Evolutionary conservation across 371 early-diverging fungal species (phyloP).

Genomic region (Syncephalastrum sp.): DNA sequence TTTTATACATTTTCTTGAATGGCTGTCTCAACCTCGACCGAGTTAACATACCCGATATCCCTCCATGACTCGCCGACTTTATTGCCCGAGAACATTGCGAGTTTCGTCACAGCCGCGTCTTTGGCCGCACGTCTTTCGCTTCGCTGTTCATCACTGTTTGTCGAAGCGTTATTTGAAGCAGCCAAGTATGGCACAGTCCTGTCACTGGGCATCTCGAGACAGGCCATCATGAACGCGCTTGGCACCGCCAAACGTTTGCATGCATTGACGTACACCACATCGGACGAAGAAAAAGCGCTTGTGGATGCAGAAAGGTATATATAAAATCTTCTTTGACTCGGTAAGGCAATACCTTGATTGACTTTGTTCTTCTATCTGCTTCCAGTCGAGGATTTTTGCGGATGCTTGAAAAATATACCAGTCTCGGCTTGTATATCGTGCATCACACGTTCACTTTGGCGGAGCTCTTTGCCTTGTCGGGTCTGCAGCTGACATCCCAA

Average conservation of each 20-base stretch:
- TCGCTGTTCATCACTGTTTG: constrained; percentile 38
- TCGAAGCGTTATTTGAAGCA: constrained; percentile 59
- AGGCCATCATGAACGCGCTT: constrained; percentile 56
- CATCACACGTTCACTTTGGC: constrained; percentile 75
- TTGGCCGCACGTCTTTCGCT: constrained; percentile 43
- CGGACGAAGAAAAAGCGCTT: neutral
- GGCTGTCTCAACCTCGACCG: constrained; percentile 19
- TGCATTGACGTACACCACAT: constrained; percentile 24
- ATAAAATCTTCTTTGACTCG: too few relatives aligned
- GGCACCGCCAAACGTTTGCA: constrained; percentile 57
- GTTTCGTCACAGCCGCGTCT: constrained; percentile 36
- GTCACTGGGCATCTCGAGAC: constrained; percentile 56
- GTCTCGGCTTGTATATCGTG: constrained; percentile 61
- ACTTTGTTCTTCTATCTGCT: neutral
- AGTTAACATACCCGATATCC: constrained; percentile 12
- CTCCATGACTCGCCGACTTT: constrained; percentile 34
- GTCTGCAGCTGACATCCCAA: constrained; percentile 74
- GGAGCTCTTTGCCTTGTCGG: constrained; percentile 76
- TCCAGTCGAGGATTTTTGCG: constrained; percentile 44
- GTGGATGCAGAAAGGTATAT: constrained; percentile 10
- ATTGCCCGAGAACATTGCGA: constrained; percentile 46
- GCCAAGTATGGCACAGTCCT: constrained; percentile 62
- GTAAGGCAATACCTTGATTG: neutral
- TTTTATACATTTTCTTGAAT: neutral
- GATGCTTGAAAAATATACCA: constrained; percentile 70